Evolutionary conservation across 1,139 yeast species (phyloP), one percentile per base, ranked within the genome.

Genomic region (Taphrina populina): DNA sequence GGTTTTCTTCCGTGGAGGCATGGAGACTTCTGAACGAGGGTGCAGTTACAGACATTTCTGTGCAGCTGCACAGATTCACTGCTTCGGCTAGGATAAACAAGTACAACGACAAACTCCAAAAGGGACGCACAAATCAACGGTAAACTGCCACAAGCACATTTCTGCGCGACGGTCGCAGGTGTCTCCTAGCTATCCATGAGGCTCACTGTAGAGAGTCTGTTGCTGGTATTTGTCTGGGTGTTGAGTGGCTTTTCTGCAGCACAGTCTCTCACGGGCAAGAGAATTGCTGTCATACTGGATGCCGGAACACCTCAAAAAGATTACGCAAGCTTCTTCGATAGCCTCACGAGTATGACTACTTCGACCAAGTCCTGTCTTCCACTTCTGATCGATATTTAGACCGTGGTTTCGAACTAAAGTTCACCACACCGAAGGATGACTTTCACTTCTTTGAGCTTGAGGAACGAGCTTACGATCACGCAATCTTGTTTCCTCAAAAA

Each of bases 391-490:
- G n/a, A n/a, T n/a, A 17, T 7, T 24, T 61, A 56, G 66, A 62
- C 7, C 70, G 73, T 30, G 68, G 69, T 2, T 69, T 64, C 56
- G 64, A 66, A 2, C 46, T 74, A 8, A 64, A 66, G 5, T 61
- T 67, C 46, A 63, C 63, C 24, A 59, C 64, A 35, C 64, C 66
- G 19, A 67, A 64, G 19, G 67, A 69, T 34, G 62, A 62, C 1
- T 62, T 74, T 10, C 66, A 69, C 23, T 68, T 81, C 57, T 70
- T 72, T 59, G 64, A 65, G 45, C 73, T 71, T 56, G 80, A 76
- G 36, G 70, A 68, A 39, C 74, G 76, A 60, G 60, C 67, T 10
- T 81, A 74, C 62, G 82, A 80, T 62, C 80, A 81, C 63, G 61
- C 83, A 56, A 65, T 83, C 32, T 60, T 84, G 23, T 51, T 56